Evolutionary conservation across 768 basidiomycete species (phyloP), one percentile per base, ranked within the genome.

Genomic region (Lactarius sanguifluus): DNA sequence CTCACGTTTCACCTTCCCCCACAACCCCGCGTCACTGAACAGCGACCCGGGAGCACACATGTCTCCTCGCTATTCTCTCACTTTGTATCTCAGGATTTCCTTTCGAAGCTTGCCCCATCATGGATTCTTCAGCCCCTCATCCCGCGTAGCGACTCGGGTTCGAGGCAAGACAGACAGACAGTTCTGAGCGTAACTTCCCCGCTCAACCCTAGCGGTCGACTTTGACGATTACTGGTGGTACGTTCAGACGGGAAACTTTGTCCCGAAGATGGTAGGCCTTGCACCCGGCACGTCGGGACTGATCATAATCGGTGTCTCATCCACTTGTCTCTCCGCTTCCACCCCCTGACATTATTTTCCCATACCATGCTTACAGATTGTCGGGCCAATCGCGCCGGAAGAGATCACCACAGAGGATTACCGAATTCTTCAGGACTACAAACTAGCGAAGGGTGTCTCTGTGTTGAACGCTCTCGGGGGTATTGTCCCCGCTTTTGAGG

Each of bases 381-480:
- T 98, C 34, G 92, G 92, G 0, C 92, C 93, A 0, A 78, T 97
- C 45, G 76, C 77, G 12, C 70, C 76, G 1, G 82, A 80, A 4
- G 83, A 84, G 18, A 93, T 98, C 73, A 69, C 76, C 8, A 76
- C 84, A 0, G 82, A 82, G 23, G 96, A 98, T 74, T 89, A 96
- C 73, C 78, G 80, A 57, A 81, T 85, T 1, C 76, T 98, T 55
- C 85, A 87, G 66, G 76, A 77, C 6, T 96, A 89, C 75, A 96
- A 99, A 76, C 75, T 88, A 54, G 79, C 79, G 18, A 88, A 88
- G 72, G 83, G 94, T 54, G 82, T 87, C 1, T 86, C 92, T 5
- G 84, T 96, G 12, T 75, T 89, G 13, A 80, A 81, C 18, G 89
- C 92, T 0, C 75, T 98, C 38, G 73, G 83, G 61, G 82, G 79